phyloP scores from a whole-genome alignment of 2,329 filamentous ascomycete species.

The Hymenoscyphus albidus region DNA sequence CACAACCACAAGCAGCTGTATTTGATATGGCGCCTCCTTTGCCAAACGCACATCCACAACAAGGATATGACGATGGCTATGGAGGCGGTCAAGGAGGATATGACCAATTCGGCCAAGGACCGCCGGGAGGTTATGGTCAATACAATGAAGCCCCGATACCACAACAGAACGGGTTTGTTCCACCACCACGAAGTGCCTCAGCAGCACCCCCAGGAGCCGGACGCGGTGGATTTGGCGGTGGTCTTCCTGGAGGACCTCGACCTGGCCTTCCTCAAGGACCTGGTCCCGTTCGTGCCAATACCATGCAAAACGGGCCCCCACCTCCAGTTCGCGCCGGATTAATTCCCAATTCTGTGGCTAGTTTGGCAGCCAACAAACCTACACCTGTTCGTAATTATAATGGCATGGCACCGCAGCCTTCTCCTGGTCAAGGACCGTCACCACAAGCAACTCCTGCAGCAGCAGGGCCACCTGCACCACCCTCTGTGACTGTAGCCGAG shows the following conservation, averaged over 20 bases:
- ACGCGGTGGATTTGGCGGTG: slow-evolving; percentile 12
- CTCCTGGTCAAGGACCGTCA: slow-evolving; percentile 10
- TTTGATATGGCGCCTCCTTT: slow-evolving; percentile 68
- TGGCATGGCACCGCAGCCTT: slow-evolving; percentile 22
- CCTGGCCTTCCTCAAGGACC: slow-evolving; percentile 21
- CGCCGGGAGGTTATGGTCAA: slow-evolving; percentile 9
- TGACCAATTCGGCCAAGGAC: slow-evolving; percentile 12
- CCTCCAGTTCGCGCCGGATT: slow-evolving; percentile 60
- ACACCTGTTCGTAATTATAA: slow-evolving; percentile 44
- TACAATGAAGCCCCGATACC: slow-evolving; percentile 13
- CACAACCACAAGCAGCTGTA: slow-evolving; percentile 59
- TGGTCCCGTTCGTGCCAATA: slow-evolving; percentile 31
- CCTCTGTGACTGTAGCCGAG: slow-evolving; percentile 68
- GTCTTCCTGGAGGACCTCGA: slow-evolving; percentile 15
- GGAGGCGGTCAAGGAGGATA: slow-evolving; percentile 17
- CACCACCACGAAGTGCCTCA: slow-evolving; percentile 30
- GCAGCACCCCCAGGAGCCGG: slow-evolving; percentile 23
- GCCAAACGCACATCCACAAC: slow-evolving; percentile 39
- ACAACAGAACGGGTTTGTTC: slow-evolving; percentile 24
- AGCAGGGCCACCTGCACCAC: slow-evolving; percentile 19
- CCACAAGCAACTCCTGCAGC: slow-evolving; percentile 9
- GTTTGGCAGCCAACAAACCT: slow-evolving; percentile 51
- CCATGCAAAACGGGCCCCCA: slow-evolving; percentile 37
- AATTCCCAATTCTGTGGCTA: slow-evolving; percentile 55
- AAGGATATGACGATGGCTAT: slow-evolving; percentile 30